Evolutionary conservation across 2,329 filamentous ascomycete species (phyloP).

Genomic region (Fusarium sp.): DNA sequence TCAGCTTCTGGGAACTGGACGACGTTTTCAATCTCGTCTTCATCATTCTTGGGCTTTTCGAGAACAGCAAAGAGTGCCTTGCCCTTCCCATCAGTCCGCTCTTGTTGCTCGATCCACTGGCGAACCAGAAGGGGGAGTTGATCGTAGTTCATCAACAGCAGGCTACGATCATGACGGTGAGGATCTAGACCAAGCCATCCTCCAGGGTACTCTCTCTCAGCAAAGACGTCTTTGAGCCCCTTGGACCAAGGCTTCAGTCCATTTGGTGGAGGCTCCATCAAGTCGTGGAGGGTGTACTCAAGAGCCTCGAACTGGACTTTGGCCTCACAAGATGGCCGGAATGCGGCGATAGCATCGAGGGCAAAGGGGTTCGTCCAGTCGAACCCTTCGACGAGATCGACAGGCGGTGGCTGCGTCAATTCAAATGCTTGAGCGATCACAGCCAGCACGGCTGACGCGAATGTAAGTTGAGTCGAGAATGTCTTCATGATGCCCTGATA

Average conservation of each 20-base stretch:
- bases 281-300: conserved; percentile 62
- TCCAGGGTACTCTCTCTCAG: conserved; percentile 63
- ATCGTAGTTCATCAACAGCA: conserved; percentile 63
- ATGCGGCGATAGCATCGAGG: conserved; percentile 48
- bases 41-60: conserved; percentile 55
- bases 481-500: conserved; percentile 46
- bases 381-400: conserved; percentile 58
- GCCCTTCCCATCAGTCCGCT: conserved; percentile 52
- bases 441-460: conserved; percentile 22
- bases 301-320: conserved; percentile 55
- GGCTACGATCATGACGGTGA: conserved; percentile 64
- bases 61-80: conserved; percentile 61
- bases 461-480: conserved; percentile 6
- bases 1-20: conserved; percentile 50
- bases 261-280: conserved; percentile 55
- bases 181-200: conserved; percentile 67
- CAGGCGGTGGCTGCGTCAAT: conserved; percentile 49
- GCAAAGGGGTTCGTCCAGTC: conserved; percentile 60
- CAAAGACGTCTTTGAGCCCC: conserved; percentile 59
- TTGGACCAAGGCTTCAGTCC: conserved; percentile 59
- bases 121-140: conserved; percentile 60
- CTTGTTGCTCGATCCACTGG: conserved; percentile 65
- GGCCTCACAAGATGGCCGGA: conserved; percentile 55
- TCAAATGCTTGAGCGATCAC: conserved; percentile 48
- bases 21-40: conserved; percentile 58